phyloP scores from a whole-genome alignment of 345 rosid species.

The Pseudoturritis turrita region DNA sequence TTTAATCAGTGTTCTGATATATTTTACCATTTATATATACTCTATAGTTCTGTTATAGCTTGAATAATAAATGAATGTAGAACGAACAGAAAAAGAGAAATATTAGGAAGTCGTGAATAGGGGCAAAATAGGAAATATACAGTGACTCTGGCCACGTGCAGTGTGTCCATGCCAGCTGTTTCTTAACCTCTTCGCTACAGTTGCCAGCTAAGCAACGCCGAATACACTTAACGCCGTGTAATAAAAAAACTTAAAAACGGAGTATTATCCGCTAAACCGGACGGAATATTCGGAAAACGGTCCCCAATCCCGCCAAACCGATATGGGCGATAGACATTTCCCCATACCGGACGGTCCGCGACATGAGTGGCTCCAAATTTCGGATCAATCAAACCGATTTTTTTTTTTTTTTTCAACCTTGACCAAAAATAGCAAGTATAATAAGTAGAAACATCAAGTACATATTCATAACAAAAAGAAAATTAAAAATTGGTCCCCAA shows the following conservation, averaged over 20 bases:
- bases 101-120: not conserved
- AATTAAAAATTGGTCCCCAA: constrained; percentile 6
- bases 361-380: constrained; percentile 15
- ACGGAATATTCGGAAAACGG: constrained; percentile 1
- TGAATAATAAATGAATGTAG: not conserved
- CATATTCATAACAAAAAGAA: not conserved
- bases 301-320: constrained; percentile 15
- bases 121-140: not conserved
- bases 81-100: not conserved
- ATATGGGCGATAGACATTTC: constrained; percentile 12
- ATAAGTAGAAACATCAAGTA: constrained; percentile 17
- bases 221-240: constrained; percentile 26
- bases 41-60: not conserved
- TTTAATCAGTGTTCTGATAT: not conserved
- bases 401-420: not conserved
- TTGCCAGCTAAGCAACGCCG: constrained; percentile 35
- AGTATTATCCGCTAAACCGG: not conserved
- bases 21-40: not conserved
- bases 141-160: constrained; percentile 20
- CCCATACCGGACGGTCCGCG: constrained; percentile 22
- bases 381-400: constrained; percentile 13
- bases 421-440: constrained; percentile 1
- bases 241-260: not conserved
- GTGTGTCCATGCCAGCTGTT: constrained; percentile 35
- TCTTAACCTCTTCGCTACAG: constrained; percentile 15